Evolutionary conservation across 1,139 yeast species (phyloP), one percentile per base, ranked within the genome.

Genomic region (Petasospora rhodanensis): DNA sequence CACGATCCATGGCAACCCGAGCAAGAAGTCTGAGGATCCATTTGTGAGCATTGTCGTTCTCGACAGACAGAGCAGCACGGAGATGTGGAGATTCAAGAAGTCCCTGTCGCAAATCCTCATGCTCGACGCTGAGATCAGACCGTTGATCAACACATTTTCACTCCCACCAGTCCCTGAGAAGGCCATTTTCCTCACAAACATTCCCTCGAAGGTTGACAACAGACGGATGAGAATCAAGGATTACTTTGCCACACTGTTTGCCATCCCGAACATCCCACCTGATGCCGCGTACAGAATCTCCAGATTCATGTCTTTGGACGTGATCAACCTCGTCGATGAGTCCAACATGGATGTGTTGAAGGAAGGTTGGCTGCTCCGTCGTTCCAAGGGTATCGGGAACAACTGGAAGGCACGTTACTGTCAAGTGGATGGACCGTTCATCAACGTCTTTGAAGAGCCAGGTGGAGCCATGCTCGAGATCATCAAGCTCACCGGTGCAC

Each of bases 331-430:
- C 3, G 60, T 77, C 36, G 79, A 76, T 50, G 73, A 74, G 39
- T 70, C 67, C 42, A 75, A 65, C 41, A 65, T 73, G 42, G 78
- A 78, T 0, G 71, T 76, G 2, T 52, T 64, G 18, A 81, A 78
- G 52, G 86, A 80, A 55, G 94, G 95, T 0, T 77, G 69, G 47
- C 59, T 85, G 37, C 62, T 84, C 7, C 70, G 84, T 41, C 70
- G 83, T 31, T 48, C 53, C 14, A 76, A 77, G 64, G 83, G 60
- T 45, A 71, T 64, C 64, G 81, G 59, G 36, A 70, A 70, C 25
- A 49, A 50, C 9, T 86, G 96, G 96, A 80, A 77, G 49, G 67
- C 78, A 6, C 61, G 86, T 31, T 83, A 82, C 69, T 83, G 85
- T 55, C 77, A 76, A 27, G 70, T 83, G 12, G 84, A 79, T 42